Conservation (phyloP, 176 grass and related monocot genomes). For the Carex parvula region DNA sequence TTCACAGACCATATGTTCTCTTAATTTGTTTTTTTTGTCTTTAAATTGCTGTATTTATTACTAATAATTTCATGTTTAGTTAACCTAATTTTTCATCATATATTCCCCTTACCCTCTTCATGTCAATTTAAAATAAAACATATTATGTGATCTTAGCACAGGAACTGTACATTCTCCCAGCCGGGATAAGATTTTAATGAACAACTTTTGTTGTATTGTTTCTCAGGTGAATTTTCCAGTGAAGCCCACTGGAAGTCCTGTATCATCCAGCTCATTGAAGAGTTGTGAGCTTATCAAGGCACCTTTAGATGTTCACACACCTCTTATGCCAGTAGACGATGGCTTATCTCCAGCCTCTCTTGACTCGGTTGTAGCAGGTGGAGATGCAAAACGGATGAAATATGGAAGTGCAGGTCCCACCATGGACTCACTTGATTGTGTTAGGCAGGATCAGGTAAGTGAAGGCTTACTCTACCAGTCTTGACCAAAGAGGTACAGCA, state of each 20-base stretch:
- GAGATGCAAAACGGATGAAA: slow-evolving; percentile 61
- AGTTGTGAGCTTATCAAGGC: slow-evolving; percentile 46
- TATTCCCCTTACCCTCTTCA: too few species aligned
- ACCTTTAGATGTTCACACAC: slow-evolving; percentile 62
- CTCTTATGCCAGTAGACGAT: slow-evolving; percentile 72
- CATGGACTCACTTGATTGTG: slow-evolving; percentile 45
- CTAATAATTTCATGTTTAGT: not conserved
- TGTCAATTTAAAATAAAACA: too few species aligned
- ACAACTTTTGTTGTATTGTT: not conserved
- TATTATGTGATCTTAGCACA: not conserved
- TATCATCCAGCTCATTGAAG: slow-evolving; percentile 46
- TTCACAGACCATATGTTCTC: not conserved
- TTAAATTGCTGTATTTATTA: not conserved
- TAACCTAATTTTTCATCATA: not conserved
- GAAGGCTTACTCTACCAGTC: not conserved
- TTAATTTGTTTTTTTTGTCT: not conserved
- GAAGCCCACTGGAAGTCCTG: slow-evolving; percentile 42
- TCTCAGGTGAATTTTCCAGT: slow-evolving; percentile 47
- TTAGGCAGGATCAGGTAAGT: slow-evolving; percentile 65
- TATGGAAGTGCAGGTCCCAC: slow-evolving; percentile 51
- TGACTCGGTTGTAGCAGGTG: slow-evolving; percentile 72
- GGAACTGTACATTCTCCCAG: not conserved
- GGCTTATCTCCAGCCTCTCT: slow-evolving; percentile 74
- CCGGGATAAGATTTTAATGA: not conserved
- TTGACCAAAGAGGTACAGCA: slow-evolving; percentile 7